Base-by-base conservation (phyloP, 2,329 filamentous ascomycete genomes). In the Trichoderma arundinaceum region DNA sequence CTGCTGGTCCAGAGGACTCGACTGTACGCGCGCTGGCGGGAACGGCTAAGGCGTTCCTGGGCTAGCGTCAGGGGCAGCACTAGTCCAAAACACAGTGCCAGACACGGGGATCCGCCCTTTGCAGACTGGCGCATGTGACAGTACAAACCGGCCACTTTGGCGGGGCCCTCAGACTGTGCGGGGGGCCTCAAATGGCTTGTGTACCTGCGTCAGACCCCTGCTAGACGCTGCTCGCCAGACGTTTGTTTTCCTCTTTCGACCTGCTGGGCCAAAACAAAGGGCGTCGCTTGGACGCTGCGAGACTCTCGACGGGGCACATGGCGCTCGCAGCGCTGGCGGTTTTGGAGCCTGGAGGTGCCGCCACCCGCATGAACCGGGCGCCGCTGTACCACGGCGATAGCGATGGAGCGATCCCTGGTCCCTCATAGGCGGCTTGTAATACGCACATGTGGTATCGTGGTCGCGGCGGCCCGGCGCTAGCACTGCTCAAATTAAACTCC, bases 41-140 rank as follows among this genome's bases (percentile, higher is more conserved):
- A 28, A 43, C 41, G 17, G 65, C 69, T 68, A 69, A 51, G 44
- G 62, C 39, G 13, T 12, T 59, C 19, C 44, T 46, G 64, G 69
- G 51, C 59, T 70, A 70, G 69, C 64, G 69, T 68, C 70, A 70
- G 70, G 70, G 69, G 70, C 63, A 62, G 19, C 49, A 43, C 38
- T 48, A 60, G 38, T 38, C 15, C 38, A 52, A 59, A 60, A 52
- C 46, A 65, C 46, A 65, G 61, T 64, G 44, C 41, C 9, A 43
- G 35, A 49, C n/a, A n/a, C 41, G 33, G 48, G 59, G 59, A 39
- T 39, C 39, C 28, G 46, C 28, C 15, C 39, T 22, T 35, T 48
- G 56, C 65, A 56, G 22, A 33, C 17, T 44, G 51, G 53, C 48
- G 6, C 48, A 17, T 28, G n/a, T 3, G 22, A 44, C 54, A 46